A percentile compares a stretch with the other conserved stretches of the same genome.
Evolutionary conservation across 129 eudicot genomes (phyloP).

Genomic region (Pittosporum tobira): DNA sequence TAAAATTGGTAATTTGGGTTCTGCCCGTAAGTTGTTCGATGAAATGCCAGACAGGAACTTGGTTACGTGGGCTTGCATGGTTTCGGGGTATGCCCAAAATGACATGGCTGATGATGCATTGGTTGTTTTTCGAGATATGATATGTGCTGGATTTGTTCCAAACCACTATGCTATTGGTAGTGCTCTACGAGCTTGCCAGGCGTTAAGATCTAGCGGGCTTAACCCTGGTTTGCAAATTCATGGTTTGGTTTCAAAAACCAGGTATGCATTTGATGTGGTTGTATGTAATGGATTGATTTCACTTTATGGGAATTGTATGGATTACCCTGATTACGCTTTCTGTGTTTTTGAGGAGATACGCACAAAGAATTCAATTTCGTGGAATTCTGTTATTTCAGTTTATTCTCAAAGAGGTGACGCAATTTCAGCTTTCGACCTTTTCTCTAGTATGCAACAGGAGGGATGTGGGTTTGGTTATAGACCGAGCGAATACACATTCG

Average conservation of each 20-base stretch:
- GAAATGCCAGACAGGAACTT: slow-evolving; percentile 68
- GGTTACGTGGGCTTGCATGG: slow-evolving; percentile 83
- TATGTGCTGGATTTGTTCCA: slow-evolving; percentile 39
- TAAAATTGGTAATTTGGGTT: slow-evolving; percentile 39
- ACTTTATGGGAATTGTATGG: slow-evolving; percentile 69
- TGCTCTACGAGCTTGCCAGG: slow-evolving; percentile 72
- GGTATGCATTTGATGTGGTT: slow-evolving; percentile 38
- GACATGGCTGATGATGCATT: slow-evolving; percentile 43
- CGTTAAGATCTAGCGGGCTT: slow-evolving; percentile 34
- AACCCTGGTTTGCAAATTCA: slow-evolving; percentile 71
- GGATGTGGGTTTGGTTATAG: slow-evolving; percentile 28
- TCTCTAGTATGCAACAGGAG: slow-evolving; percentile 49
- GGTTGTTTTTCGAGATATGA: slow-evolving; percentile 44
- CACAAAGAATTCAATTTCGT: slow-evolving; percentile 45
- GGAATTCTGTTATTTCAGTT: slow-evolving; percentile 83
- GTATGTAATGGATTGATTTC: slow-evolving; percentile 79
- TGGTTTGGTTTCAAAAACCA: slow-evolving; percentile 49
- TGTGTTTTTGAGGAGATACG: slow-evolving; percentile 53
- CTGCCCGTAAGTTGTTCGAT: slow-evolving; percentile 59
- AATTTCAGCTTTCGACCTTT: slow-evolving; percentile 44
- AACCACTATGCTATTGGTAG: slow-evolving; percentile 71
- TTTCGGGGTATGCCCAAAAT: slow-evolving; percentile 68
- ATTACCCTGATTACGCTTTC: slow-evolving; percentile 34
- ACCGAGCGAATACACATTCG: slow-evolving; percentile 72
- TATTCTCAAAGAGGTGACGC: slow-evolving; percentile 60